Conservation (phyloP, 129 eudicot species). For the Artemisia argyi region DNA sequence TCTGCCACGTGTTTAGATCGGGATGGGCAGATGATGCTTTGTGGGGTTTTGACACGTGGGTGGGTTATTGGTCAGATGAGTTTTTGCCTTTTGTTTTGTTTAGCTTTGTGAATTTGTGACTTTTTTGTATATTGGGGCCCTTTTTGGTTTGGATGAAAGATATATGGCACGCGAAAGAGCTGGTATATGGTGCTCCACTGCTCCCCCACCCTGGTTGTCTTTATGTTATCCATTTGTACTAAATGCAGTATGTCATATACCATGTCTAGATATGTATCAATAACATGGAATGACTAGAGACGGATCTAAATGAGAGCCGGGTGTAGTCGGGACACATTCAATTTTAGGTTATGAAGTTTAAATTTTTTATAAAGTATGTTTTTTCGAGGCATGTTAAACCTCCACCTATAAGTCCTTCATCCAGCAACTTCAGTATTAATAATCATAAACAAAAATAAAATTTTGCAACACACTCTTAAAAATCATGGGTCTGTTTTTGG, state of each 20-base stretch:
- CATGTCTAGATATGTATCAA: not conserved
- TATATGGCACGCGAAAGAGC: slow-evolving; percentile 9
- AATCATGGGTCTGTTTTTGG: no score
- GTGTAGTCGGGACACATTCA: no score
- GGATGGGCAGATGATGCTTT: slow-evolving; percentile 9
- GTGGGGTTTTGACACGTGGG: slow-evolving; percentile 34
- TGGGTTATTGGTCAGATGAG: not conserved
- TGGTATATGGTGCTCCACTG: slow-evolving; percentile 2
- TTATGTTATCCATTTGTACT: slow-evolving; percentile 5
- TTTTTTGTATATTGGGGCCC: not conserved
- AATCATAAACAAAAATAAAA: no score
- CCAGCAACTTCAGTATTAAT: no score
- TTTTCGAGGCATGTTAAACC: no score
- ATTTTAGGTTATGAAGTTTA: no score
- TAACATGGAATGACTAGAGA: not conserved
- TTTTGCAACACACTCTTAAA: no score
- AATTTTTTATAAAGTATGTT: no score
- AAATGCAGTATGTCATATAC: not conserved
- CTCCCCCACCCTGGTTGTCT: slow-evolving; percentile 10
- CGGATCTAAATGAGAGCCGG: no score
- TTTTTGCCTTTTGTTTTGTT: not conserved
- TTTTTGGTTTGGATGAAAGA: not conserved
- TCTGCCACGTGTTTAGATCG: slow-evolving; percentile 27
- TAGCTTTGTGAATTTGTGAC: not conserved
- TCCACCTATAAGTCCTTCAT: no score